These are phyloP conservation scores for Puya raimondii DNA, from an alignment of 176 grass and related monocot genomes.

Conservation along the genomic window DNA sequence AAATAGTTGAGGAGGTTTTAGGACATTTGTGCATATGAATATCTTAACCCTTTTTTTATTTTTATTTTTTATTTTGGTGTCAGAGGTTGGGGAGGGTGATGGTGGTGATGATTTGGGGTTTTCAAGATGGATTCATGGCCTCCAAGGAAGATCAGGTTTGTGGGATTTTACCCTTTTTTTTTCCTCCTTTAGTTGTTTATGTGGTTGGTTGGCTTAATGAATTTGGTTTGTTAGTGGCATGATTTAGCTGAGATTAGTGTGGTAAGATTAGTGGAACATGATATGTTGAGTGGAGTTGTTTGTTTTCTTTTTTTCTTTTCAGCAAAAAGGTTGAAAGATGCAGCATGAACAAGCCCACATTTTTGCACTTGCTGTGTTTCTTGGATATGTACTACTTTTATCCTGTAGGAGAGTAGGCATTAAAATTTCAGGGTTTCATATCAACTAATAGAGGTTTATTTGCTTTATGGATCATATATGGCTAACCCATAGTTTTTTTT, in stretches of 20 bases:
- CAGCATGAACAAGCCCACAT: background rate
- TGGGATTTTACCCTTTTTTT: conserved; percentile 10
- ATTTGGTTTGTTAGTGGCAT: background rate
- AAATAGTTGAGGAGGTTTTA: no score
- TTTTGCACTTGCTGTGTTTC: no score
- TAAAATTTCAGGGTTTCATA: no score
- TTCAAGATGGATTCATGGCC: conserved; percentile 49
- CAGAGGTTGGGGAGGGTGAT: conserved; percentile 37
- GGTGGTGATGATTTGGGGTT: conserved; percentile 67
- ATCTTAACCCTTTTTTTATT: background rate
- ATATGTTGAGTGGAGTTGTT: background rate
- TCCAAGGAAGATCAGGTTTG: conserved; percentile 56
- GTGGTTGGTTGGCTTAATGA: background rate
- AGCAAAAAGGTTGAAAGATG: background rate
- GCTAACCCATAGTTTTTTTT: no score
- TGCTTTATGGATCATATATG: no score
- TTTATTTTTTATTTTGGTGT: background rate
- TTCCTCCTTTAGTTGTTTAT: background rate
- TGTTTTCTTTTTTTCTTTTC: background rate
- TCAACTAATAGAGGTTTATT: no score
- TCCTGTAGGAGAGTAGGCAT: no score
- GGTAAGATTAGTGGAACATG: background rate
- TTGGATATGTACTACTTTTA: no score
- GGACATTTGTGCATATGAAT: no score
- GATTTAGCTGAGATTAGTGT: background rate